Percentiles rank a stretch among this genome's conserved stretches.
Conservation (phyloP, 2,329 filamentous ascomycete genomes). For the Verticillium alfalfae region DNA sequence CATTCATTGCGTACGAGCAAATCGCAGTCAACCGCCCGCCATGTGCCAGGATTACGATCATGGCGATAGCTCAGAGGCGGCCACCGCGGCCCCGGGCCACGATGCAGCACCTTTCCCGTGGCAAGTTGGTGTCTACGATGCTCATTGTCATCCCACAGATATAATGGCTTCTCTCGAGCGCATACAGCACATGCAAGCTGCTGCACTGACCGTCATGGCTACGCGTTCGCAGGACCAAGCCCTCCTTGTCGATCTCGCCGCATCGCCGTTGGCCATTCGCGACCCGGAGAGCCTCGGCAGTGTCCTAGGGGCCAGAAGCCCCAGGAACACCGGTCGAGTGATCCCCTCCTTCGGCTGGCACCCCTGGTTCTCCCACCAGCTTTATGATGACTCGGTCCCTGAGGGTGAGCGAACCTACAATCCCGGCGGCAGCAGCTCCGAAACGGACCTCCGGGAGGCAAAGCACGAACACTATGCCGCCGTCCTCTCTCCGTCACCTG, state of each 20-base stretch:
- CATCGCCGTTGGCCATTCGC: constrained; percentile 44
- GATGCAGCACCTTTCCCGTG: constrained; percentile 51
- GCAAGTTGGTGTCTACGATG: constrained; percentile 67
- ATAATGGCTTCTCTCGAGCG: constrained; percentile 56
- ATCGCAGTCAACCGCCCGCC: not conserved
- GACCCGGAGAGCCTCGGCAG: constrained; percentile 14
- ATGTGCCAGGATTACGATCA: constrained; percentile 8
- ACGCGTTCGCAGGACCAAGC: constrained; percentile 71
- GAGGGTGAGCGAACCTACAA: constrained; percentile 29
- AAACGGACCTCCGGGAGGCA: constrained; percentile 21
- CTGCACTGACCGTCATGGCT: constrained; percentile 68
- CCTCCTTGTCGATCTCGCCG: constrained; percentile 60
- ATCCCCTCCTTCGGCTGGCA: constrained; percentile 83
- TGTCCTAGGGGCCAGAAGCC: constrained; percentile 8
- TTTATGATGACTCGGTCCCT: constrained; percentile 54
- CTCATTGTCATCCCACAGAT: constrained; percentile 81
- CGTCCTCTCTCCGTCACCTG: constrained; percentile 54
- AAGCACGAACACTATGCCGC: constrained; percentile 57
- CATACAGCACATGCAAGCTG: constrained; percentile 61
- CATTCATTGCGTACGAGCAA: too few species aligned
- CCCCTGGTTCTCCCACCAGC: constrained; percentile 77
- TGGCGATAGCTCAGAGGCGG: not conserved
- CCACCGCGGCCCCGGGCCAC: not conserved
- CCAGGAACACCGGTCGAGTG: constrained; percentile 17
- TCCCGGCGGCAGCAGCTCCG: constrained; percentile 9